Percentiles rank a stretch among this genome's conserved stretches.
Evolutionary conservation across 2,329 filamentous ascomycete genomes (phyloP).

Genomic region (Ceratocystis huliohia): DNA sequence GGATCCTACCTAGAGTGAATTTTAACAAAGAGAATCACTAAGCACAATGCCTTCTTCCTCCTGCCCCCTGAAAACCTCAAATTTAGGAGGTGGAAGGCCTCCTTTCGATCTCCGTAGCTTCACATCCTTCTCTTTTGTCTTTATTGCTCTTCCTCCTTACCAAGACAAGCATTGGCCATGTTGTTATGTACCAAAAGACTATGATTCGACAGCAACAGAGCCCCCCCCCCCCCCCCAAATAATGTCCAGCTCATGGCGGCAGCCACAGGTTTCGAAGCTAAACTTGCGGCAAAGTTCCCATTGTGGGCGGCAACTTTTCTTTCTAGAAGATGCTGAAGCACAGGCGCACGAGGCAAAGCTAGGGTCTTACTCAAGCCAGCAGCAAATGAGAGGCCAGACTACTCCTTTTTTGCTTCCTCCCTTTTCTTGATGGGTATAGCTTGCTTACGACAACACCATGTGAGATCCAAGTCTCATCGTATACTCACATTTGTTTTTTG

Average conservation of each 20-base stretch:
- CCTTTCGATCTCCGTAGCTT: conserved; percentile 1
- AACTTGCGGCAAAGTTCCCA: background rate
- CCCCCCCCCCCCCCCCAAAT: too few species aligned
- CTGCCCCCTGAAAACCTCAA: background rate
- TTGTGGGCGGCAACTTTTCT: background rate
- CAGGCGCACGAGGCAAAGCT: background rate
- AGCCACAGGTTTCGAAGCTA: background rate
- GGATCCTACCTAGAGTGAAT: background rate
- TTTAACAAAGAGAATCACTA: background rate
- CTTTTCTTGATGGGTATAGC: background rate
- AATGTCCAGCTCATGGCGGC: too few species aligned
- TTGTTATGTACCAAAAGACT: background rate
- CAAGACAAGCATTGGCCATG: background rate
- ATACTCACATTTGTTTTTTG: background rate
- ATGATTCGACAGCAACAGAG: too few species aligned
- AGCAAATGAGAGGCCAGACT: background rate
- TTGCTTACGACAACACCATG: background rate
- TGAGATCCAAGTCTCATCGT: background rate
- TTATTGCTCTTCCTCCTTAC: background rate
- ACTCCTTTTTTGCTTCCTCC: background rate
- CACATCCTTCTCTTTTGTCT: background rate
- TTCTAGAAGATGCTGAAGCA: background rate
- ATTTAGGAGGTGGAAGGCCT: conserved; percentile 5
- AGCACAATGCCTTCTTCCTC: too few species aligned
- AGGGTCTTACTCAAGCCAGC: background rate